Evolutionary conservation across 1,139 yeast genomes (phyloP), one percentile per base, ranked within the genome.

Genomic region (Blastobotrys aristatus): DNA sequence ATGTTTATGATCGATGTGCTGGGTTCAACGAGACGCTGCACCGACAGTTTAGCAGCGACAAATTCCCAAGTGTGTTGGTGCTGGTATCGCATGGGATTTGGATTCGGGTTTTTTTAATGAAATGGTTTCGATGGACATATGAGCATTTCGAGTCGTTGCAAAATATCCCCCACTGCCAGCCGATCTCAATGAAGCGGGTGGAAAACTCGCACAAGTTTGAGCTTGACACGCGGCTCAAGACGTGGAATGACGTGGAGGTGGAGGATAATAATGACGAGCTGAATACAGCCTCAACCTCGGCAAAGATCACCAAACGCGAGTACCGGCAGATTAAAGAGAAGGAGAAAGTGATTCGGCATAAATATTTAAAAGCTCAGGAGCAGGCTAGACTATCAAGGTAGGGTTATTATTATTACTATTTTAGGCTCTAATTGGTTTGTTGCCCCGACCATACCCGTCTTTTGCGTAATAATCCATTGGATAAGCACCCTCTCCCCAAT

Each of bases 381-480:
- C 16, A 37, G 26, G 8, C 31, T 2, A 17, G 47, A 21, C 13
- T 42, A 18, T 2, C 20, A n/a, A 41, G 14, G 21, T 37, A 37
- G 20, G 3, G 18, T 24, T 24, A 5, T 24, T 24, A 6, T 24
- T 24, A 10, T 24, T 24, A 24, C 8, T 24, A 6, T 24, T 24
- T 24, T 33, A 14, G 3, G 16, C 21, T 22, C 47, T 10, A 8
- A 30, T 57, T 1, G 95, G 96, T 14, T 75, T 64, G 56, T 77
- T 73, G 4, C 97, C 97, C 56, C 98, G 76, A 7, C 98, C 99
- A 59, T 92, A 90, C 0, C 98, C 97, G 50, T 88, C 88, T 58
- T 77, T 77, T 10, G 85, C 81, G 63, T 92, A 92, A 64, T 92
- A 92, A 65, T 94, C 97, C 98, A 92, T 92, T 5, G 97, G 97